Evolutionary conservation across 2,329 filamentous ascomycete species (phyloP), one percentile per base, ranked within the genome.

Genomic region (Diaporthe vexans): DNA sequence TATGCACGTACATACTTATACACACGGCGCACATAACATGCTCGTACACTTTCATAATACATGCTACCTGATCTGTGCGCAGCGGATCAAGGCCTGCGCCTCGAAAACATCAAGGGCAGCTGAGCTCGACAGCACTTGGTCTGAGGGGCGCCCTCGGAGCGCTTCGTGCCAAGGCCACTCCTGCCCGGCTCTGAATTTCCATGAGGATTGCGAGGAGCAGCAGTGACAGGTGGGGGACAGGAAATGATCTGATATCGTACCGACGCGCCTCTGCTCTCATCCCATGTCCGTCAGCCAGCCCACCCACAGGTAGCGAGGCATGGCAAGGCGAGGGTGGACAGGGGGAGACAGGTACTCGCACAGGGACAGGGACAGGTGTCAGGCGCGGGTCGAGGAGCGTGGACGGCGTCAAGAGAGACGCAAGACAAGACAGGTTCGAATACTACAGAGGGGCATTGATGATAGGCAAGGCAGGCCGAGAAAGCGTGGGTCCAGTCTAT

Each of bases 401-500:
- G 48, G 67, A 61, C 65, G 46, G 71, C 65, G 58, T 73, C 74
- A 73, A 71, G 33, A 37, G 51, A 72, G 58, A 72, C 48, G 37
- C 72, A 68, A 68, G 65, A 72, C 72, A 76, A 54, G 69, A 68
- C 63, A 68, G 63, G n/a, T 51, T 69, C 68, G 72, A 71, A 70
- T 61, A 52, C 63, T 54, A n/a, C 63, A 46, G 69, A 74, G 68
- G 40, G 46, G 56, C 63, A 54, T 63, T 63, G 61, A 69, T 72
- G 72, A 74, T 72, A 75, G 72, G 72, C 72, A 76, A 58, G 59
- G 61, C 54, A 72, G 72, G 63, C 72, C 72, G 69, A 74, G 69
- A 65, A 68, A 58, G 70, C 73, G 70, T 76, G 75, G 75, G 71
- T 71, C 75, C 75, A 57, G 71, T 76, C 73, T 74, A 76, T 75